Evolutionary conservation across 2,329 filamentous ascomycete genomes (phyloP).

Genomic region (Cladorrhinum sp.): DNA sequence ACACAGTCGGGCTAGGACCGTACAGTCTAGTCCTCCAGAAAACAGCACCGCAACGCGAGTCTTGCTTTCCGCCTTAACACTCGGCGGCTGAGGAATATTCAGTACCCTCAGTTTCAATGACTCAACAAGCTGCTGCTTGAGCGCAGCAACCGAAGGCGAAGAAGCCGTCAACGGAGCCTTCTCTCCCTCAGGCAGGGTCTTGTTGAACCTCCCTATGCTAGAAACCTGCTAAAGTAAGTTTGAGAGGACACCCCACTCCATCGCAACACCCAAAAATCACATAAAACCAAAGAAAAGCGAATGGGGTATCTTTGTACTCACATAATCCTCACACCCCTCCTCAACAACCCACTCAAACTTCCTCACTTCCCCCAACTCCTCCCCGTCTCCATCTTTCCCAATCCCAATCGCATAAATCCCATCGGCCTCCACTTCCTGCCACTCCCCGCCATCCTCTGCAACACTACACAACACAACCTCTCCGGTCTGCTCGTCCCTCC

Average conservation of each 20-base stretch:
- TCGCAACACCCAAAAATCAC: slow-evolving; percentile 1
- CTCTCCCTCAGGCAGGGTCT: slow-evolving; percentile 35
- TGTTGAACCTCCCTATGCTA: slow-evolving; percentile 54
- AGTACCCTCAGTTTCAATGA: slow-evolving; percentile 65
- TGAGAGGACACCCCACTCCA: slow-evolving; percentile 29
- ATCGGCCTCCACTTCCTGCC: slow-evolving; percentile 80
- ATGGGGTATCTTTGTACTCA: slow-evolving; percentile 36
- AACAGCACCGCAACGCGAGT: slow-evolving; percentile 76
- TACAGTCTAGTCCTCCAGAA: slow-evolving; percentile 92
- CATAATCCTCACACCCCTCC: slow-evolving; percentile 38
- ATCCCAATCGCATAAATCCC: slow-evolving; percentile 72
- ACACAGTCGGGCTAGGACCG: slow-evolving; percentile 74
- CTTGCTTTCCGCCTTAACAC: slow-evolving; percentile 30
- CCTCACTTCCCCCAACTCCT: background rate
- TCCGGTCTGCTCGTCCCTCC: slow-evolving; percentile 39
- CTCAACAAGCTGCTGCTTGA: slow-evolving; percentile 54
- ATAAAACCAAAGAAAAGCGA: background rate
- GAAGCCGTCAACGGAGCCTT: slow-evolving; percentile 34
- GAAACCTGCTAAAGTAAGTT: slow-evolving; percentile 50
- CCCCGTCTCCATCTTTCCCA: slow-evolving; percentile 22
- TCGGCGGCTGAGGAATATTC: slow-evolving; percentile 57
- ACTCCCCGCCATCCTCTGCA: slow-evolving; percentile 54
- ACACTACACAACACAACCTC: slow-evolving; percentile 68
- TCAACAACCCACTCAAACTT: slow-evolving; percentile 36
- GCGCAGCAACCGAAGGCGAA: slow-evolving; percentile 49